These are phyloP conservation scores for Phoma sp. DNA, from an alignment of 2,329 filamentous ascomycete species.

Conservation along the genomic window DNA sequence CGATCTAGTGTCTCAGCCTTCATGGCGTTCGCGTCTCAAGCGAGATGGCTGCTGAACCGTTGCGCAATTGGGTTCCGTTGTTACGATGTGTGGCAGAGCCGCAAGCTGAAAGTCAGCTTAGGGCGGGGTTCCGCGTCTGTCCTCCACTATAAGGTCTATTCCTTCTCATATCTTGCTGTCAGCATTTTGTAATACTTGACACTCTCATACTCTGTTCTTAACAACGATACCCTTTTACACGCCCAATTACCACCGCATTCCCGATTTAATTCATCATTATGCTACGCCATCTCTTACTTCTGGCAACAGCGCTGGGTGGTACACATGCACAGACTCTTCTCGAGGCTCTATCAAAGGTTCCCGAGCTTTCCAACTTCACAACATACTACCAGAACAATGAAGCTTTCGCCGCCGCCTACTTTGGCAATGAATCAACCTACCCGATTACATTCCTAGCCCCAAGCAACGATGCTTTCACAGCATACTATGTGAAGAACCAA, in stretches of 20 bases:
- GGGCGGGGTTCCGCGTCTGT: conserved; percentile 1
- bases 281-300: conserved; percentile 5
- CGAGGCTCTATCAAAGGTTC: conserved; percentile 24
- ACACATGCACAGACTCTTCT: conserved; percentile 20
- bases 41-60: conserved; percentile 5
- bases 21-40: conserved; percentile 11
- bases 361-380: conserved; percentile 32
- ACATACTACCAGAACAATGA: conserved; percentile 28
- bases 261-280: background rate
- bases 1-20: background rate
- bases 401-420: conserved; percentile 22
- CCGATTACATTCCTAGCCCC: conserved; percentile 35
- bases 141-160: background rate
- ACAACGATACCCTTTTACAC: background rate
- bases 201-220: too few relatives aligned
- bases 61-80: conserved; percentile 6
- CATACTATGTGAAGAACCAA: conserved; percentile 16
- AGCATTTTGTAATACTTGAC: too few relatives aligned
- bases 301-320: background rate
- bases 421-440: conserved; percentile 23
- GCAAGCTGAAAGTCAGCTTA: conserved; percentile 9
- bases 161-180: background rate
- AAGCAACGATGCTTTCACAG: conserved; percentile 28
- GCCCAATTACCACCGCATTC: background rate
- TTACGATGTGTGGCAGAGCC: background rate